These are phyloP conservation scores for Aspergillus alliaceus DNA, from an alignment of 2,329 filamentous ascomycete genomes.

Conservation along the genomic window DNA sequence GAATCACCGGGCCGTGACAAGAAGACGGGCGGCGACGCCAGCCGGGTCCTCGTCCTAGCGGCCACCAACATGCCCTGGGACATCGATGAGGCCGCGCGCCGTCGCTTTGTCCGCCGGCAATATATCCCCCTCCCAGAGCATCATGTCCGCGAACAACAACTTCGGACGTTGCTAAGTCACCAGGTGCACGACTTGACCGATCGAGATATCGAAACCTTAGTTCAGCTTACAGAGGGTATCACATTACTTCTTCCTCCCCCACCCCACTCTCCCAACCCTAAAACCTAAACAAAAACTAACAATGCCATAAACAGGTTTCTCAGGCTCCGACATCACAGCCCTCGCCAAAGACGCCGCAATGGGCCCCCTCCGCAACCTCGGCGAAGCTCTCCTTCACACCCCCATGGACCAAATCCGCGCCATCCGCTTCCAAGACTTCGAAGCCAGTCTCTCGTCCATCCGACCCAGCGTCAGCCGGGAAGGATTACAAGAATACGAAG, in stretches of 20 bases:
- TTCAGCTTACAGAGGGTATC: conserved; percentile 79
- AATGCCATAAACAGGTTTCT: conserved; percentile 69
- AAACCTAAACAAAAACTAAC: conserved; percentile 4
- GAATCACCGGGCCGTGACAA: conserved; percentile 56
- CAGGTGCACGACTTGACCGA: conserved; percentile 80
- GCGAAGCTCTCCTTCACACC: conserved; percentile 85
- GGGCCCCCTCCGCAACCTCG: conserved; percentile 86
- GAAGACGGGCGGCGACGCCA: conserved; percentile 75
- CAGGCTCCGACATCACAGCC: conserved; percentile 93
- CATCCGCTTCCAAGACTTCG: conserved; percentile 80
- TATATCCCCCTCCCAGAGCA: conserved; percentile 93
- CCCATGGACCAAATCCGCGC: conserved; percentile 91
- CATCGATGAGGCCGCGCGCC: conserved; percentile 90
- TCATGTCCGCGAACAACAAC: conserved; percentile 74
- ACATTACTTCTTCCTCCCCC: background rate
- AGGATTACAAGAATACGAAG: conserved; percentile 84
- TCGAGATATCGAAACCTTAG: conserved; percentile 69
- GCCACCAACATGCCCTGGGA: conserved; percentile 97
- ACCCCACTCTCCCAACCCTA: background rate
- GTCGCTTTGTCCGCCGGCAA: conserved; percentile 87
- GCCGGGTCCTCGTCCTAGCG: conserved; percentile 85
- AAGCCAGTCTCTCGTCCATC: conserved; percentile 79
- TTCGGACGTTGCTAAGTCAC: conserved; percentile 76
- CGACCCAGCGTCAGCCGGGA: conserved; percentile 84
- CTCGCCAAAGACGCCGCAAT: conserved; percentile 97